Percentiles rank a stretch among this genome's conserved stretches.
These are phyloP conservation scores for Sporothrix euskadiensis DNA, from an alignment of 2,329 filamentous ascomycete genomes.

Conservation along the genomic window DNA sequence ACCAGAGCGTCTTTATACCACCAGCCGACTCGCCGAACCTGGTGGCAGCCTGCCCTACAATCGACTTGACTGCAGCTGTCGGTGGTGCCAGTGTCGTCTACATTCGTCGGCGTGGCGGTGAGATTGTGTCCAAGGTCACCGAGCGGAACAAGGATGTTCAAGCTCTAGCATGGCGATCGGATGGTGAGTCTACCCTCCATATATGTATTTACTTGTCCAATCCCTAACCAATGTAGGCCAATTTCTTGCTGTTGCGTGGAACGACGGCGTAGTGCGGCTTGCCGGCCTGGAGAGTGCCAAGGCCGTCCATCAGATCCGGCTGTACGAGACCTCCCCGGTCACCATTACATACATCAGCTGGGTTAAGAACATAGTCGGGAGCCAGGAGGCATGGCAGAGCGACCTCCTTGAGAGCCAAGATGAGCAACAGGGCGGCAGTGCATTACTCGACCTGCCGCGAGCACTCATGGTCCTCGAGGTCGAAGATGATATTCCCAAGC, in stretches of 20 bases:
- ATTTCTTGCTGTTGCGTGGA: slow-evolving; percentile 80
- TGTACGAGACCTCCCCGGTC: slow-evolving; percentile 48
- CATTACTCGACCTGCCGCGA: slow-evolving; percentile 61
- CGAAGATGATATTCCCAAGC: slow-evolving; percentile 72
- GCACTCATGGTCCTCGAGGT: slow-evolving; percentile 75
- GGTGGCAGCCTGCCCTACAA: slow-evolving; percentile 76
- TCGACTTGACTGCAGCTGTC: slow-evolving; percentile 79
- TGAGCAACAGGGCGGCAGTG: slow-evolving; percentile 36
- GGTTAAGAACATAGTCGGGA: slow-evolving; percentile 49
- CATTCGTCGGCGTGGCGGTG: slow-evolving; percentile 76
- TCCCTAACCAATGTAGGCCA: slow-evolving; percentile 54
- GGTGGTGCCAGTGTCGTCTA: slow-evolving; percentile 64
- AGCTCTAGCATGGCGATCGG: slow-evolving; percentile 64
- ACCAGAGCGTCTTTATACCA: slow-evolving; percentile 57
- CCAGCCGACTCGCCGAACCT: slow-evolving; percentile 57
- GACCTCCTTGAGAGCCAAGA: slow-evolving; percentile 37
- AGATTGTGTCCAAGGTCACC: slow-evolving; percentile 57
- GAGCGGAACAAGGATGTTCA: slow-evolving; percentile 47
- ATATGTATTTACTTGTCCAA: slow-evolving; percentile 32
- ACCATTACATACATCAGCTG: slow-evolving; percentile 57
- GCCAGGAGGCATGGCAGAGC: slow-evolving; percentile 38
- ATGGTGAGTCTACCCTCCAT: slow-evolving; percentile 56
- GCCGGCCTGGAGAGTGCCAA: slow-evolving; percentile 80
- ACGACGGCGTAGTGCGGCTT: slow-evolving; percentile 74
- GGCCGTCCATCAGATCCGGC: slow-evolving; percentile 69